Evolutionary conservation across 2,329 filamentous ascomycete species (phyloP).

Genomic region (Colletotrichum sp.): DNA sequence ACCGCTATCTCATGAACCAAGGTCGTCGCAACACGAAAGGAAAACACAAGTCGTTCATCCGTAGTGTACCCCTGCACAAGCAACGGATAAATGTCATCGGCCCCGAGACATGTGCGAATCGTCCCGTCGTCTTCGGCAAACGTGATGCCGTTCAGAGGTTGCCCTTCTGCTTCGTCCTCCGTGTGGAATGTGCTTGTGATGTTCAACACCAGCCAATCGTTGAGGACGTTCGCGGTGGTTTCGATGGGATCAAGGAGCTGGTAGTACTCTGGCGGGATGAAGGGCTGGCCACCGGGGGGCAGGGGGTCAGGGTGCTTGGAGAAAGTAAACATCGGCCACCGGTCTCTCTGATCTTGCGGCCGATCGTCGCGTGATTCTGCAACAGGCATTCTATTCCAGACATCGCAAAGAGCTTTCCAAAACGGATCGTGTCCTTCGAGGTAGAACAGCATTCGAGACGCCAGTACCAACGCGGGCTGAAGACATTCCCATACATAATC

Average conservation of each 20-base stretch:
- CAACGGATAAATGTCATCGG: constrained; percentile 30
- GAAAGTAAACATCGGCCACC: background rate
- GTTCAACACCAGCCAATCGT: background rate
- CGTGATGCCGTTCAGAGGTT: background rate
- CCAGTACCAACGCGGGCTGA: constrained; percentile 31
- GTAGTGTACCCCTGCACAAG: constrained; percentile 25
- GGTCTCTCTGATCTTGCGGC: background rate
- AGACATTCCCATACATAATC: constrained; percentile 30
- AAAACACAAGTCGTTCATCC: constrained; percentile 30
- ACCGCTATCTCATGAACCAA: constrained; percentile 34
- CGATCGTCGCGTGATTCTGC: constrained; percentile 12
- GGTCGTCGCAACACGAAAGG: constrained; percentile 23
- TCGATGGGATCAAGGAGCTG: background rate
- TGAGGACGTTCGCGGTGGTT: background rate
- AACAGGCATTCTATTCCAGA: constrained; percentile 28
- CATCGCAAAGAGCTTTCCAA: constrained; percentile 24
- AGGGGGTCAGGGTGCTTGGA: background rate
- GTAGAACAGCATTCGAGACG: constrained; percentile 25
- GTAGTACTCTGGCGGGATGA: background rate
- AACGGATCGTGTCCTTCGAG: constrained; percentile 23
- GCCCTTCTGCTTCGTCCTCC: background rate
- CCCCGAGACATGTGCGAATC: background rate
- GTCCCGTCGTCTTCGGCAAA: background rate
- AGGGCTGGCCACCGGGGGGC: background rate
- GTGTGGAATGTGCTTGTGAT: background rate